Conservation (phyloP, 2,329 filamentous ascomycete genomes). For the Scedosporium boydii region DNA sequence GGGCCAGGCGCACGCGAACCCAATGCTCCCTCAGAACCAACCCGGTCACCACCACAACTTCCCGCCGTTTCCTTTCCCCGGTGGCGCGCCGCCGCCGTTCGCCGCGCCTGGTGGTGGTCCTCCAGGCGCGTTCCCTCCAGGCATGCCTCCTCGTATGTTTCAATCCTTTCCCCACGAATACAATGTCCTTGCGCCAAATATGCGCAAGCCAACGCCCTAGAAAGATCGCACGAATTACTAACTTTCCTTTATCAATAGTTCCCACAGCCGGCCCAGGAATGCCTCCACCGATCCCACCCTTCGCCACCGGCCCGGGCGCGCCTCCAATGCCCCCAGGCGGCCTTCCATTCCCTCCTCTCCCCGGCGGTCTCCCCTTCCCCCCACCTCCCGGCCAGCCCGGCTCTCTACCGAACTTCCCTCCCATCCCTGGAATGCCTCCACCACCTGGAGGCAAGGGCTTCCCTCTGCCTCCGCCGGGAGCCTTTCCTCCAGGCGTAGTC, state of each 20-base stretch:
- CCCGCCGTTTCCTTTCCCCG: conserved; percentile 55
- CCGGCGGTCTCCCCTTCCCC: conserved; percentile 18
- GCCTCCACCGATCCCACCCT: conserved; percentile 30
- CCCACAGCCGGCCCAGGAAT: conserved; percentile 44
- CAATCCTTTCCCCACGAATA: neutral
- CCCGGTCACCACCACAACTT: conserved; percentile 42
- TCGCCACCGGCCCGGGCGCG: conserved; percentile 29
- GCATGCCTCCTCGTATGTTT: conserved; percentile 46
- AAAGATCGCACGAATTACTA: neutral
- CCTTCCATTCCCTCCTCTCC: conserved; percentile 30
- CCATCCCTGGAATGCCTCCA: conserved; percentile 17
- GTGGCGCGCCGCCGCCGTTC: conserved; percentile 51
- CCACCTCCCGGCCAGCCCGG: conserved; percentile 16
- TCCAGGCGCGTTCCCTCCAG: conserved; percentile 23
- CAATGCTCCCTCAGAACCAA: conserved; percentile 66
- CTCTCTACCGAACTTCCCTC: conserved; percentile 18
- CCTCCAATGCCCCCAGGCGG: conserved; percentile 28
- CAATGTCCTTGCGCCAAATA: neutral
- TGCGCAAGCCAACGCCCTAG: neutral
- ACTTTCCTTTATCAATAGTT: conserved; percentile 23
- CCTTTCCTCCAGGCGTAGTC: neutral
- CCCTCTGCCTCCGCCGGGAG: conserved; percentile 13
- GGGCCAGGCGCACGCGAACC: conserved; percentile 78
- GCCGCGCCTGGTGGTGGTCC: conserved; percentile 18
- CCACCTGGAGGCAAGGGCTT: conserved; percentile 15